Percentiles rank a stretch among this genome's conserved stretches.
These are phyloP conservation scores for Juglanconis sp. DNA, from an alignment of 2,329 filamentous ascomycete species.

Conservation along the genomic window DNA sequence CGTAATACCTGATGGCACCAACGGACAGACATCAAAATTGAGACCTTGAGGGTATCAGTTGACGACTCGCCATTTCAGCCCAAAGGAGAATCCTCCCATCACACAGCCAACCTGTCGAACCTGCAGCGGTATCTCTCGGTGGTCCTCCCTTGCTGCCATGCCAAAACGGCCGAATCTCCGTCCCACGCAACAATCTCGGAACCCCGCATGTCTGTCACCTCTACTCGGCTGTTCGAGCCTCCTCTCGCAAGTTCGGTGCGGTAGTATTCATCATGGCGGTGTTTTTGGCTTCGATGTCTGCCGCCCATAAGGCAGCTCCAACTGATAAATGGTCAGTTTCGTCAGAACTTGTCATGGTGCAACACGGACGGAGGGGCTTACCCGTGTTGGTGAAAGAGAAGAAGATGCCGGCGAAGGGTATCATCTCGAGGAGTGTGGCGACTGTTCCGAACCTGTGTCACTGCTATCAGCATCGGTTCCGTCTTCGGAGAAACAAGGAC, in stretches of 20 bases:
- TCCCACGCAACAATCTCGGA: not conserved
- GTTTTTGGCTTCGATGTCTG: slow-evolving; percentile 68
- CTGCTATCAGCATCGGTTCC: not conserved
- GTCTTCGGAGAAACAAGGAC: slow-evolving; percentile 30
- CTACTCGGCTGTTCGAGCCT: slow-evolving; percentile 47
- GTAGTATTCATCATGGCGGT: slow-evolving; percentile 48
- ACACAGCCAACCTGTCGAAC: slow-evolving; percentile 2
- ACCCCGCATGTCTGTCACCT: not conserved
- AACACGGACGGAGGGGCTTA: slow-evolving; percentile 29
- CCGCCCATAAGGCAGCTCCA: slow-evolving; percentile 91
- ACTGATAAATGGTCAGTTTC: slow-evolving; percentile 43
- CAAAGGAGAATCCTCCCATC: not conserved
- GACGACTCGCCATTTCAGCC: not conserved
- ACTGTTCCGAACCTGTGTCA: slow-evolving; percentile 64
- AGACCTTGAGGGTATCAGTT: not conserved
- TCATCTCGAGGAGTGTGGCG: slow-evolving; percentile 77
- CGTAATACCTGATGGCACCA: not conserved
- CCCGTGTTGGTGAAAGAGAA: slow-evolving; percentile 87
- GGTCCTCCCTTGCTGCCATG: not conserved
- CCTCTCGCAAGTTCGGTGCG: slow-evolving; percentile 47
- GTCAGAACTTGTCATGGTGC: not conserved
- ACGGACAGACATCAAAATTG: not conserved
- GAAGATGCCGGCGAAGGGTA: slow-evolving; percentile 77
- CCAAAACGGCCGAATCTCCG: not conserved
- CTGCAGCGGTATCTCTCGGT: not conserved